These are phyloP conservation scores for Diutina scorzettiae DNA, from an alignment of 1,139 yeast species.

Conservation along the genomic window DNA sequence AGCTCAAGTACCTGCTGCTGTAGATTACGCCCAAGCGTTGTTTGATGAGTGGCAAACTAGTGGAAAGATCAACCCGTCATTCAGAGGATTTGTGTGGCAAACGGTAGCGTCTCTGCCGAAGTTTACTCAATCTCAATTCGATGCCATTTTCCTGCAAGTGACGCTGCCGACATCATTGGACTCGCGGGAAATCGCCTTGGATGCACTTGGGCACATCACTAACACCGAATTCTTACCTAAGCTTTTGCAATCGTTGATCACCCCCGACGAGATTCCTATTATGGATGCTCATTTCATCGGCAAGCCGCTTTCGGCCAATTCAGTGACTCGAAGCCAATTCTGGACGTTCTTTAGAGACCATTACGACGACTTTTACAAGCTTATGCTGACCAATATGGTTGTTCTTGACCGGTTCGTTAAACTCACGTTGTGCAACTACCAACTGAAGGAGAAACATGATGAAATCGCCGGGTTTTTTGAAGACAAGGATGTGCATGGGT, in stretches of 20 bases:
- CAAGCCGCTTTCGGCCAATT: slow-evolving; percentile 38
- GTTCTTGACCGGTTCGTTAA: slow-evolving; percentile 55
- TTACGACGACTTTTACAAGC: slow-evolving; percentile 34
- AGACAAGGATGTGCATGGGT: slow-evolving; percentile 45
- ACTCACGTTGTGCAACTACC: slow-evolving; percentile 36
- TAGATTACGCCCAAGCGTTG: slow-evolving; percentile 25
- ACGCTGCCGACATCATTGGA: slow-evolving; percentile 49
- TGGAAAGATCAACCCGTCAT: slow-evolving; percentile 40
- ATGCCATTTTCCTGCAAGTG: slow-evolving; percentile 37
- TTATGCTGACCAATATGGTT: slow-evolving; percentile 45
- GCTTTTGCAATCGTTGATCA: slow-evolving; percentile 28
- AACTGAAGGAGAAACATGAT: slow-evolving; percentile 26
- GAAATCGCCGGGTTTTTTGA: slow-evolving; percentile 42
- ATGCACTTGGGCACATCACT: slow-evolving; percentile 48
- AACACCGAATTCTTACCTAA: slow-evolving; percentile 22
- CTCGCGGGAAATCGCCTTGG: slow-evolving; percentile 53
- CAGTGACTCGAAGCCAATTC: slow-evolving; percentile 33
- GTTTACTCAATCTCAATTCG: slow-evolving; percentile 33
- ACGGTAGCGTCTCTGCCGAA: slow-evolving; percentile 33
- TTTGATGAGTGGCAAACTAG: slow-evolving; percentile 26
- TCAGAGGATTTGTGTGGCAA: slow-evolving; percentile 41
- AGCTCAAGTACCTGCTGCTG: background rate
- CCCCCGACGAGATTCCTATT: slow-evolving; percentile 34
- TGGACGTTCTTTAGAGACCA: slow-evolving; percentile 47
- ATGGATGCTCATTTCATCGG: slow-evolving; percentile 63